Evolutionary conservation across 768 basidiomycete genomes (phyloP).

Genomic region (Suillus subluteus): DNA sequence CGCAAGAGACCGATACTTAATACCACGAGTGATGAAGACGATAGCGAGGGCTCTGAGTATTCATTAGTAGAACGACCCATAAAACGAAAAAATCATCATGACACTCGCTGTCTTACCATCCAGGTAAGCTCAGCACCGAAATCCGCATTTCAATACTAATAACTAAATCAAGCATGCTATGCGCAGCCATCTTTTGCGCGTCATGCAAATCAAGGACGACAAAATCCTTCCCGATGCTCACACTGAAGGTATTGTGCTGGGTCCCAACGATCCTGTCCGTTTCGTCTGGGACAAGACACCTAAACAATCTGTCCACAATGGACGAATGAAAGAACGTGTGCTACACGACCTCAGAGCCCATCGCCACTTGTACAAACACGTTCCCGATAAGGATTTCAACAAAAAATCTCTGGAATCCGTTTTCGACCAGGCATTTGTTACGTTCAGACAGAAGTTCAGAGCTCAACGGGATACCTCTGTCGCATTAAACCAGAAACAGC

Average conservation of each 20-base stretch:
- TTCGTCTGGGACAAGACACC: conserved; percentile 83
- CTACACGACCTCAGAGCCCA: conserved; percentile 62
- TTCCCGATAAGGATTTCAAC: conserved; percentile 65
- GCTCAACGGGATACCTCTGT: conserved; percentile 54
- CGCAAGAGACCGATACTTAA: conserved; percentile 37
- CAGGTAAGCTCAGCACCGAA: conserved; percentile 47
- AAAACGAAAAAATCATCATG: conserved; percentile 62
- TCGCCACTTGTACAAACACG: conserved; percentile 60
- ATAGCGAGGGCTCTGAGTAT: conserved; percentile 38
- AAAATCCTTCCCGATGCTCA: conserved; percentile 66
- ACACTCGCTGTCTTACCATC: conserved; percentile 66
- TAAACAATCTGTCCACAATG: conserved; percentile 75
- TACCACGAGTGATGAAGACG: conserved; percentile 43
- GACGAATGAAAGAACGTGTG: conserved; percentile 68
- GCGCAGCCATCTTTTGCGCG: conserved; percentile 62
- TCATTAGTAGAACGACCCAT: conserved; percentile 35
- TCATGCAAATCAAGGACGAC: conserved; percentile 60
- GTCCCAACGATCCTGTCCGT: conserved; percentile 58
- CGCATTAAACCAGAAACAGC: conserved; percentile 48
- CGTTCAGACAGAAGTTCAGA: conserved; percentile 68
- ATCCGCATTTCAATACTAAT: neutral
- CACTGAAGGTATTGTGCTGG: conserved; percentile 51
- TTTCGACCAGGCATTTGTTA: conserved; percentile 75
- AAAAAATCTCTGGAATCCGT: conserved; percentile 61
- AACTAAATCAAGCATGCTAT: conserved; percentile 59